Evolutionary conservation across 805 yeast species (phyloP).

Genomic region (Ogataea dorogensis): DNA sequence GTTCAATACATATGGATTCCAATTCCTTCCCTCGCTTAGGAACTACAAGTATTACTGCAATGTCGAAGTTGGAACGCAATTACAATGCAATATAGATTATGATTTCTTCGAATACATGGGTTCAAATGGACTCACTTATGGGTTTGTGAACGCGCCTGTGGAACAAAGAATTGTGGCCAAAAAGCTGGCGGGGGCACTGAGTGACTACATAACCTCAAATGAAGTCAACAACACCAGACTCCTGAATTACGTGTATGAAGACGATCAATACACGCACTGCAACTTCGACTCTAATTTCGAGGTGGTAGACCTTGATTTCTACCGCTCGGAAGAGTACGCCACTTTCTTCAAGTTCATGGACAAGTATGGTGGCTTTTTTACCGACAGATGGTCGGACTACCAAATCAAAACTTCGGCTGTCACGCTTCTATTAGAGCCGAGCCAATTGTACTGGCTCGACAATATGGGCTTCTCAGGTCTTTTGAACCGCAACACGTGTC

Average conservation of each 20-base stretch:
- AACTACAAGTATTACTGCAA: constrained; percentile 55
- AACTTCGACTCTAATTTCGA: constrained; percentile 64
- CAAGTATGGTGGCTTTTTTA: constrained; percentile 50
- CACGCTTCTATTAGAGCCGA: constrained; percentile 40
- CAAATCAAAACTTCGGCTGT: constrained; percentile 42
- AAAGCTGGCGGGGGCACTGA: constrained; percentile 42
- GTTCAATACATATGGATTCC: constrained; percentile 51
- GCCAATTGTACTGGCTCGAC: constrained; percentile 52
- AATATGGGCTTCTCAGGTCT: constrained; percentile 29
- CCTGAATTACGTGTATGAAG: constrained; percentile 13
- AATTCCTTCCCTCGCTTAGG: constrained; percentile 41
- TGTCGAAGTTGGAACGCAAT: constrained; percentile 54
- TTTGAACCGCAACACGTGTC: constrained; percentile 22
- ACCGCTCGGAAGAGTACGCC: constrained; percentile 45
- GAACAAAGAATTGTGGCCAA: constrained; percentile 21
- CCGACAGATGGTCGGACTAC: constrained; percentile 63
- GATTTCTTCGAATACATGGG: constrained; percentile 50
- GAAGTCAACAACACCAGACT: constrained; percentile 36
- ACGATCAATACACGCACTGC: constrained; percentile 33
- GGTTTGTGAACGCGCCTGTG: constrained; percentile 37
- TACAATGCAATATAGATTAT: constrained; percentile 52
- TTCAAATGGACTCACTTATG: constrained; percentile 42
- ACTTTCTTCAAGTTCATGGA: constrained; percentile 47
- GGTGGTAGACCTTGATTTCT: constrained; percentile 50
- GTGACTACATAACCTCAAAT: constrained; percentile 43